These are phyloP conservation scores for Nemophila menziesii DNA, from an alignment of 257 asterid species.

Conservation along the genomic window DNA sequence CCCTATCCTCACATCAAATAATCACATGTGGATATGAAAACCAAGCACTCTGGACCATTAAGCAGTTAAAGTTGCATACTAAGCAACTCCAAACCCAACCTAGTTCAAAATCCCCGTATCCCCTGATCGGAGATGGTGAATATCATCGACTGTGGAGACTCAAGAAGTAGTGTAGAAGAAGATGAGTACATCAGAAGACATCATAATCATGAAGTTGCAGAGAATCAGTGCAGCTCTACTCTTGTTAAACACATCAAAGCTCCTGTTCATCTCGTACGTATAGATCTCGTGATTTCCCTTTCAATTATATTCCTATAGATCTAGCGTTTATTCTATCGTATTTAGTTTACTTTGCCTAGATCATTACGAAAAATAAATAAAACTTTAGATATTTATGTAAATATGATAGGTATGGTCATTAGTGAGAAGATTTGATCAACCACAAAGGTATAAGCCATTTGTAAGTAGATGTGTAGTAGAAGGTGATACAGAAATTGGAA, in stretches of 20 bases:
- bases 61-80: too few species aligned
- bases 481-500: slow-evolving; percentile 75
- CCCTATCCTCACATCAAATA: too few species aligned
- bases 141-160: slow-evolving; percentile 23
- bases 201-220: slow-evolving; percentile 66
- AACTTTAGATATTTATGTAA: background rate
- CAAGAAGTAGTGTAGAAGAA: slow-evolving; percentile 22
- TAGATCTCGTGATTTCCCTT: background rate
- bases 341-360: slow-evolving; percentile 1
- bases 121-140: slow-evolving; percentile 14
- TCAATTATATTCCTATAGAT: background rate
- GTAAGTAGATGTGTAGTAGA: slow-evolving; percentile 70
- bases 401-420: slow-evolving; percentile 65
- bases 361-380: background rate
- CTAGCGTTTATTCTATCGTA: background rate
- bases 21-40: too few species aligned
- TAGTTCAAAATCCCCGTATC: too few species aligned
- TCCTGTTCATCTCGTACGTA: slow-evolving; percentile 68
- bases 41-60: too few species aligned
- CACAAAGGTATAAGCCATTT: slow-evolving; percentile 87
- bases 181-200: slow-evolving; percentile 60
- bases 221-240: slow-evolving; percentile 63
- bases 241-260: slow-evolving; percentile 79
- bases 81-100: too few species aligned
- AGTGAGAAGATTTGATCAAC: slow-evolving; percentile 87